phyloP scores from a whole-genome alignment of 225 moss, liverwort and hornwort species.

The Physcomitrellopsis africana region DNA sequence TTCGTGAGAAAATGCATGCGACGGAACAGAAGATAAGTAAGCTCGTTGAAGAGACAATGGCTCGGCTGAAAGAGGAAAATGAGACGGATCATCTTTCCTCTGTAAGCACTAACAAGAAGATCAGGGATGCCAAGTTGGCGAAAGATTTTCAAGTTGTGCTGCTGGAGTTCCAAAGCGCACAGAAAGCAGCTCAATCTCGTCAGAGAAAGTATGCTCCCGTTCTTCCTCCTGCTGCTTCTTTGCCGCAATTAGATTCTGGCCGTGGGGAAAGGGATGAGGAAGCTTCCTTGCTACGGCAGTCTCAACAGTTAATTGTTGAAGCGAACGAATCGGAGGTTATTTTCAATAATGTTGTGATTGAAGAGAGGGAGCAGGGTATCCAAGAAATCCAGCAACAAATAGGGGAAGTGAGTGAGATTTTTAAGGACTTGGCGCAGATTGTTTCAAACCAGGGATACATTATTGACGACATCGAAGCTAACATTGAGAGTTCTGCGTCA shows the following conservation, averaged over 20 bases:
- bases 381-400: slow-evolving; percentile 75
- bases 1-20: slow-evolving; percentile 17
- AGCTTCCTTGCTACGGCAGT: not conserved
- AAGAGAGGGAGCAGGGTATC: slow-evolving; percentile 72
- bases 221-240: slow-evolving; percentile 38
- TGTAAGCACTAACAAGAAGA: slow-evolving; percentile 54
- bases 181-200: slow-evolving; percentile 51
- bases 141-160: slow-evolving; percentile 64
- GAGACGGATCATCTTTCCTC: slow-evolving; percentile 25
- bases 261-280: not conserved
- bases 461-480: slow-evolving; percentile 72
- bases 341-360: slow-evolving; percentile 64
- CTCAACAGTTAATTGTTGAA: not conserved
- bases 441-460: slow-evolving; percentile 26
- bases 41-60: slow-evolving; percentile 27
- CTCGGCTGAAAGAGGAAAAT: slow-evolving; percentile 20
- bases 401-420: slow-evolving; percentile 72
- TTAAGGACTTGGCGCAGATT: slow-evolving; percentile 63
- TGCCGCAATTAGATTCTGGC: slow-evolving; percentile 30
- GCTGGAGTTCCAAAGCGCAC: slow-evolving; percentile 63
- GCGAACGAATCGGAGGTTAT: slow-evolving; percentile 7
- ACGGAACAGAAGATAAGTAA: slow-evolving; percentile 20
- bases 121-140: slow-evolving; percentile 73
- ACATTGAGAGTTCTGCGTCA: slow-evolving; percentile 63
- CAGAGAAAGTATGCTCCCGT: slow-evolving; percentile 60